Evolutionary conservation across 441 rosid genomes (phyloP).

Genomic region (Metrosideros polymorpha): DNA sequence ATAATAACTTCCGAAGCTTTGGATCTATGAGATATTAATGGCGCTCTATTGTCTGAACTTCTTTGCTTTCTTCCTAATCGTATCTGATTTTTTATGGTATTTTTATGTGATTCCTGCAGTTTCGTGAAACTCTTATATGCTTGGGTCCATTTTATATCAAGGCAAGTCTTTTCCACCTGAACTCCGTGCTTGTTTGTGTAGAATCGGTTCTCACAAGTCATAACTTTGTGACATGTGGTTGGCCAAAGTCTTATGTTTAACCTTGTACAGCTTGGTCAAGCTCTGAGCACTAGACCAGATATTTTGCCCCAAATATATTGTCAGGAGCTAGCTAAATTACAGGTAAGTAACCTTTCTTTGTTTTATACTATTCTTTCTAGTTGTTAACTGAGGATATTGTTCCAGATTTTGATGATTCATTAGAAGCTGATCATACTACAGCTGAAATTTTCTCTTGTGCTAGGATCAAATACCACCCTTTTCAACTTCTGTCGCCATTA

Average conservation of each 20-base stretch:
- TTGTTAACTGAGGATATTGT: background rate
- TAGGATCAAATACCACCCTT: conserved; percentile 98
- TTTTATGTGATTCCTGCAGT: conserved; percentile 38
- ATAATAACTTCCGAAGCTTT: background rate
- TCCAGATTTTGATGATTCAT: background rate
- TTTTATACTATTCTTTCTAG: background rate
- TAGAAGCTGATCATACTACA: conserved; percentile 1
- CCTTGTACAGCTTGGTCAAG: conserved; percentile 88
- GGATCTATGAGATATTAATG: background rate
- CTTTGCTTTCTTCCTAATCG: background rate
- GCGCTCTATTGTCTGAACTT: background rate
- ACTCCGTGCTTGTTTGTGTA: background rate
- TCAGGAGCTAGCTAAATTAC: conserved; percentile 92
- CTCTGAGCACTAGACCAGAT: conserved; percentile 96
- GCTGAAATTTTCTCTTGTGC: conserved; percentile 10
- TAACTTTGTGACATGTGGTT: background rate
- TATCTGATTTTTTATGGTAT: background rate
- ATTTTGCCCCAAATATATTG: conserved; percentile 78
- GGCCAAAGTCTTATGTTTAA: background rate
- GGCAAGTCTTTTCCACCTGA: conserved; percentile 35
- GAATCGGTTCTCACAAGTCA: background rate
- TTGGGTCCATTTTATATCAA: conserved; percentile 95
- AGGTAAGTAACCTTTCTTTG: conserved; percentile 30
- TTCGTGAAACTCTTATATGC: conserved; percentile 71
- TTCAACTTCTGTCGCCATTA: conserved; percentile 62